Conservation (phyloP, 2,329 filamentous ascomycete species). For the Microdochium nivale region DNA sequence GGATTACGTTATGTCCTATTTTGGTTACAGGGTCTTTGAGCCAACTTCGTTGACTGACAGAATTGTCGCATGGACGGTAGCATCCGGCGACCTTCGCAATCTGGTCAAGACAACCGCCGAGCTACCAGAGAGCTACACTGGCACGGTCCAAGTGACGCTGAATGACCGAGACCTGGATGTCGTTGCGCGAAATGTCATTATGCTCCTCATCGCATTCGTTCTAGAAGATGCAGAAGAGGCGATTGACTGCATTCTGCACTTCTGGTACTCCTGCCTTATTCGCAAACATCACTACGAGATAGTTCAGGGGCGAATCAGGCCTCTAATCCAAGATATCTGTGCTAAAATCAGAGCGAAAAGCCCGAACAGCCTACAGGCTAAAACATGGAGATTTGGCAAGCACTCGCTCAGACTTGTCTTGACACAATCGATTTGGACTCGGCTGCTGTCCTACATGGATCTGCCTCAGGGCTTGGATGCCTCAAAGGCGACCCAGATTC, state of each 20-base stretch:
- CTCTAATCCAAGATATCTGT: background rate
- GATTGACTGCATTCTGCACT: background rate
- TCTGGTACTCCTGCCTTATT: background rate
- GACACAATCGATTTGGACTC: conserved; percentile 19
- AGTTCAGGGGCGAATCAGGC: background rate
- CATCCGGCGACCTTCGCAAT: background rate
- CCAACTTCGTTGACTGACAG: background rate
- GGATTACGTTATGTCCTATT: background rate
- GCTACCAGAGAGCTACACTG: background rate
- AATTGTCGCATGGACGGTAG: background rate
- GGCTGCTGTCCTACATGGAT: conserved; percentile 15
- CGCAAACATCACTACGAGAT: background rate
- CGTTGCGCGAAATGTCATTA: background rate
- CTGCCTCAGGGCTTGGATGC: conserved; percentile 14
- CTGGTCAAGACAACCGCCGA: background rate
- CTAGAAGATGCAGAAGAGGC: background rate
- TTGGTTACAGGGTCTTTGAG: background rate
- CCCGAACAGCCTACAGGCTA: background rate
- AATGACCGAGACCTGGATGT: background rate
- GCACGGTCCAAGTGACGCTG: background rate
- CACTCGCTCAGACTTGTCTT: conserved; percentile 15
- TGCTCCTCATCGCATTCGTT: background rate
- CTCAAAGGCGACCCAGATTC: conserved; percentile 12
- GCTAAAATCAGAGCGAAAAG: background rate
- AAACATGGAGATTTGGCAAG: background rate